Conservation (phyloP, 2,329 filamentous ascomycete genomes). For the Botrytis aclada region DNA sequence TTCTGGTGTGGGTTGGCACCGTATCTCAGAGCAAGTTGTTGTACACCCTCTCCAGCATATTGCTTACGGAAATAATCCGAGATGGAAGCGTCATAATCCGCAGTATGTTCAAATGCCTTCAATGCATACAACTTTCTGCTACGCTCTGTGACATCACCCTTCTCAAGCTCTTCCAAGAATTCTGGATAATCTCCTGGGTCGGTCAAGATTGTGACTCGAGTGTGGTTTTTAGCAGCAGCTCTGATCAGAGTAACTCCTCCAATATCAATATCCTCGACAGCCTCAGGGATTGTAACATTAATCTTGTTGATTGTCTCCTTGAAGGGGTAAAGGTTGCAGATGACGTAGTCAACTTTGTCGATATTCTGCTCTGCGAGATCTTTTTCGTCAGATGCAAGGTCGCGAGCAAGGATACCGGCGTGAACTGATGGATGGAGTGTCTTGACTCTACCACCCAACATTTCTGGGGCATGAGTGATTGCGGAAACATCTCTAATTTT, state of each 20-base stretch:
- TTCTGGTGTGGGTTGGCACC: slow-evolving; percentile 98
- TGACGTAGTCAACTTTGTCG: slow-evolving; percentile 89
- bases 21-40: slow-evolving; percentile 85
- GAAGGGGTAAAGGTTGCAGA: slow-evolving; percentile 99
- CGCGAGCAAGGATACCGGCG: slow-evolving; percentile 83
- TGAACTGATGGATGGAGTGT: slow-evolving; percentile 86
- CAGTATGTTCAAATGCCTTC: slow-evolving; percentile 98
- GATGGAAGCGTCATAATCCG: slow-evolving; percentile 93
- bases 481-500: slow-evolving; percentile 82
- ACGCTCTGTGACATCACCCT: slow-evolving; percentile 79
- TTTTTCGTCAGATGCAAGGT: slow-evolving; percentile 94
- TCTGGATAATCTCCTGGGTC: slow-evolving; percentile 91
- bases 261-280: slow-evolving; percentile 98
- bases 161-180: slow-evolving; percentile 86
- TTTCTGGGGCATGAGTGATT: slow-evolving; percentile 95
- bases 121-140: slow-evolving; percentile 88
- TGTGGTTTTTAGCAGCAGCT: slow-evolving; percentile 96
- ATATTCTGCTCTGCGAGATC: slow-evolving; percentile 95
- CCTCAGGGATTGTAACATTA: slow-evolving; percentile 94
- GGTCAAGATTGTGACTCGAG: slow-evolving; percentile 90
- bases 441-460: slow-evolving; percentile 90
- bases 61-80: slow-evolving; percentile 97
- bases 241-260: slow-evolving; percentile 95
- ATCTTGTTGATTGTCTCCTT: slow-evolving; percentile 97
- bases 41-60: slow-evolving; percentile 80